These are phyloP conservation scores for Zasmidium angulare DNA, from an alignment of 2,329 filamentous ascomycete genomes.

Conservation along the genomic window DNA sequence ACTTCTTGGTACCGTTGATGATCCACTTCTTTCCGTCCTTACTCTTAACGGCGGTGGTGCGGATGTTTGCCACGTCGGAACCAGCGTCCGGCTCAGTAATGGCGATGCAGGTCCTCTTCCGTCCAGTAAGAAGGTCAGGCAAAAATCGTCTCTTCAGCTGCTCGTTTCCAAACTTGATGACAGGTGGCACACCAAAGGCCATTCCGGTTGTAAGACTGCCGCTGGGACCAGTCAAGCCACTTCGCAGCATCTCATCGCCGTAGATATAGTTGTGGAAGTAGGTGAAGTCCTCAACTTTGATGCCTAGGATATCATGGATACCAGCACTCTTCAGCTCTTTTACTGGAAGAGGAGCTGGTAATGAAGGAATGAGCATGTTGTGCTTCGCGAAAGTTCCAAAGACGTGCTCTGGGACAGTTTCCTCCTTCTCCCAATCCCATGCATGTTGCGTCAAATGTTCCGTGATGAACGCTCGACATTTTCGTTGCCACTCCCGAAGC, in stretches of 20 bases:
- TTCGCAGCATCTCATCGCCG: constrained; percentile 67
- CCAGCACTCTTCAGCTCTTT: constrained; percentile 66
- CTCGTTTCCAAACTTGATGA: constrained; percentile 66
- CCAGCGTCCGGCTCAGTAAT: constrained; percentile 77
- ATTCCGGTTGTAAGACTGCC: constrained; percentile 69
- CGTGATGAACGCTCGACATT: constrained; percentile 64
- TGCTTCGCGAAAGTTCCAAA: constrained; percentile 63
- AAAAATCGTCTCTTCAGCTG: constrained; percentile 65
- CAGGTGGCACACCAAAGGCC: constrained; percentile 69
- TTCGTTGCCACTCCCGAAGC: constrained; percentile 66
- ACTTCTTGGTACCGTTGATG: constrained; percentile 76
- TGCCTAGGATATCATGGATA: constrained; percentile 64
- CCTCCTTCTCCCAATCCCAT: constrained; percentile 68
- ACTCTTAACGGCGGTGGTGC: constrained; percentile 64
- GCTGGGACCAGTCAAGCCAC: constrained; percentile 63
- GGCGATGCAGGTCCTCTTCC: constrained; percentile 70
- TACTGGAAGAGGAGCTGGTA: constrained; percentile 68
- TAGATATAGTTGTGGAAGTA: constrained; percentile 71
- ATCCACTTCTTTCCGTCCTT: constrained; percentile 67
- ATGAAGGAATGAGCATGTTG: constrained; percentile 69
- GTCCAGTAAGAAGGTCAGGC: constrained; percentile 65
- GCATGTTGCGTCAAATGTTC: constrained; percentile 63
- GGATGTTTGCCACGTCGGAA: constrained; percentile 71
- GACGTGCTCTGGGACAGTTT: constrained; percentile 62
- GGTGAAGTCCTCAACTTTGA: constrained; percentile 73